Evolutionary conservation across 1,284 basidiomycete species (phyloP).

Genomic region (Entoloma clypeatum): DNA sequence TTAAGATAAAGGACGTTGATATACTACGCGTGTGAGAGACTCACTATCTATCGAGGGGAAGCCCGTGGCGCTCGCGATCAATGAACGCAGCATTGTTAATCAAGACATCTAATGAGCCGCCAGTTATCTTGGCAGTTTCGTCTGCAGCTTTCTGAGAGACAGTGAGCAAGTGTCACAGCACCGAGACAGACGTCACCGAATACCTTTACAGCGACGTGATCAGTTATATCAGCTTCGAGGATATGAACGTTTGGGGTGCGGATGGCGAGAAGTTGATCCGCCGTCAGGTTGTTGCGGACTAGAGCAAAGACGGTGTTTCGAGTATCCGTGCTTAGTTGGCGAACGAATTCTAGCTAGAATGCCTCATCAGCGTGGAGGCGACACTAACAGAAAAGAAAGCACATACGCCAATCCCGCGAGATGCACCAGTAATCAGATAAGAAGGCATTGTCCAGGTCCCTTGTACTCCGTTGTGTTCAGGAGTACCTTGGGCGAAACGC

Average conservation of each 20-base stretch:
- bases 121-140: conserved; percentile 25
- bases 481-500: too few relatives aligned
- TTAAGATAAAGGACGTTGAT: neutral
- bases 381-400: neutral
- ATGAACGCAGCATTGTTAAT: conserved; percentile 31
- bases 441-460: too few relatives aligned
- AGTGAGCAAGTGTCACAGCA: too few relatives aligned
- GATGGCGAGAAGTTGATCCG: conserved; percentile 20
- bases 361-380: neutral
- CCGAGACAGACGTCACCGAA: too few relatives aligned
- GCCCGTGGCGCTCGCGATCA: conserved; percentile 6
- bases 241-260: conserved; percentile 26
- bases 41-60: conserved; percentile 20
- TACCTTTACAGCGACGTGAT: conserved; percentile 25
- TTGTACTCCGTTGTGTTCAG: too few relatives aligned
- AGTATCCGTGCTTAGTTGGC: conserved; percentile 7
- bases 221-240: conserved; percentile 31
- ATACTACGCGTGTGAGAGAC: neutral
- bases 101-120: conserved; percentile 32
- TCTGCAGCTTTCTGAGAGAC: conserved; percentile 16
- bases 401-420: conserved; percentile 13
- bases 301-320: conserved; percentile 31
- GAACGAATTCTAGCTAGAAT: conserved; percentile 9
- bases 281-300: conserved; percentile 25
- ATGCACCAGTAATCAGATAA: conserved; percentile 11